Evolutionary conservation across 2,329 filamentous ascomycete species (phyloP).

Genomic region (Penicillium sp.): DNA sequence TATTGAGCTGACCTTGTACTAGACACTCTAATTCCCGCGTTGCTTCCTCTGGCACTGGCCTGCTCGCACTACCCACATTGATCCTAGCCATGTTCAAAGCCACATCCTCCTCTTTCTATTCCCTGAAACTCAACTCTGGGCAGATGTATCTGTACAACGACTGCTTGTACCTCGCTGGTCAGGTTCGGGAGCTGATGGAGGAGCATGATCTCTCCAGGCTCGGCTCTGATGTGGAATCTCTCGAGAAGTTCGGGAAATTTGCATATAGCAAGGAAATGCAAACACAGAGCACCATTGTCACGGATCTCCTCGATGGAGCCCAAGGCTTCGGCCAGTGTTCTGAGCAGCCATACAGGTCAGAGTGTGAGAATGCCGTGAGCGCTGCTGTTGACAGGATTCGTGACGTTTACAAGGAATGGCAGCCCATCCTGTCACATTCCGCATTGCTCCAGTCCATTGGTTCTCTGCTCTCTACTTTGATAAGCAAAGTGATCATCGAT

Average conservation of each 20-base stretch:
- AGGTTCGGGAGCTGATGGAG: constrained; percentile 54
- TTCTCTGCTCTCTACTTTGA: constrained; percentile 60
- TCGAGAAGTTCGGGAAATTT: constrained; percentile 63
- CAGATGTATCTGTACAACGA: constrained; percentile 71
- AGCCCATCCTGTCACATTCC: constrained; percentile 61
- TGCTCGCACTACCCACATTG: constrained; percentile 52
- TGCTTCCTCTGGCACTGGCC: constrained; percentile 46
- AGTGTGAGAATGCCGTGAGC: constrained; percentile 64
- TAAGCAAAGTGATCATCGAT: constrained; percentile 64
- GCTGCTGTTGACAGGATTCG: constrained; percentile 62
- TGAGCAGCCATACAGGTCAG: constrained; percentile 60
- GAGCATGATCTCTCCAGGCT: constrained; percentile 54
- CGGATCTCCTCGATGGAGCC: constrained; percentile 65
- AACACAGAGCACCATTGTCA: constrained; percentile 64
- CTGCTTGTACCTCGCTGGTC: constrained; percentile 60
- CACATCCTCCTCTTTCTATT: constrained; percentile 52
- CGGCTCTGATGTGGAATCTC: constrained; percentile 57
- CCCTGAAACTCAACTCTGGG: constrained; percentile 51
- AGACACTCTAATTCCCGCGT: constrained; percentile 42
- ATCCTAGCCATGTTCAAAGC: constrained; percentile 57
- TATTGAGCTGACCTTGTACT: constrained; percentile 24
- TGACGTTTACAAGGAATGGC: constrained; percentile 61
- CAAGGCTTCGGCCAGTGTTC: constrained; percentile 66
- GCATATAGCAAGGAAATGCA: constrained; percentile 69
- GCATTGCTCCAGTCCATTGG: constrained; percentile 66